Evolutionary conservation across 1,284 basidiomycete genomes (phyloP), one percentile per base, ranked within the genome.

Genomic region (Ceratobasidium sp.): DNA sequence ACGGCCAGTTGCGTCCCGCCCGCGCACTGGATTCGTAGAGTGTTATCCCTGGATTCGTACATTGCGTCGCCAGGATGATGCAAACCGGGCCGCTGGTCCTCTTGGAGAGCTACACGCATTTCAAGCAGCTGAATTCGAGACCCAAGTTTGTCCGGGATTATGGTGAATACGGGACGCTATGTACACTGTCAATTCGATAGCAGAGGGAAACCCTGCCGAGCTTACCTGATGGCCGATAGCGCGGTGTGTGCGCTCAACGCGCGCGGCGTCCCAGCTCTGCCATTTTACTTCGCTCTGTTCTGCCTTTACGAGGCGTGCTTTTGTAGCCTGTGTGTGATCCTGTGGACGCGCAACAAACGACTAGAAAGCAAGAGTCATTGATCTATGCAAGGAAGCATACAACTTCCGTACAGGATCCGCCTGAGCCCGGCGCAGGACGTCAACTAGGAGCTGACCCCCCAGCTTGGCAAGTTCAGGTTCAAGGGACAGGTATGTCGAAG

Each of bases 171-270:
- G 33, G 48, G 64, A 24, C 63, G 50, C 48, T 56, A 31, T 17
- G 33, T 41, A 17, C 44, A 24, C 7, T 19, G 24, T 56, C 7
- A 63, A 22, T 14, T 41, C n/a, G n/a, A n/a, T n/a, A n/a, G n/a
- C n/a, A n/a, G n/a, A n/a, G 36, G 36, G 11, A 41, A 41, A 41
- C 36, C 44, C 15, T 1, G 11, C 9, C 4, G 27, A 6, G 31
- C 48, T 29, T 47, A 77, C 76, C 76, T 76, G 74, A 31, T 76
- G 75, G 4, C 73, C 72, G 53, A 76, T 73, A 24, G 73, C 76
- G 11, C 76, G 72, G 54, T 77, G 75, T 31, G 54, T 63, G 41
- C 73, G 64, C 22, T 75, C 76, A 48, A 77, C 44, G 19, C 50
- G 62, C 9, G 75, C 33, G n/a, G 73, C 48, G 19, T 53, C 56